A percentile compares a stretch with the other conserved stretches of the same genome.
Evolutionary conservation across 805 yeast genomes (phyloP).

Genomic region (Candida yuanshanica): DNA sequence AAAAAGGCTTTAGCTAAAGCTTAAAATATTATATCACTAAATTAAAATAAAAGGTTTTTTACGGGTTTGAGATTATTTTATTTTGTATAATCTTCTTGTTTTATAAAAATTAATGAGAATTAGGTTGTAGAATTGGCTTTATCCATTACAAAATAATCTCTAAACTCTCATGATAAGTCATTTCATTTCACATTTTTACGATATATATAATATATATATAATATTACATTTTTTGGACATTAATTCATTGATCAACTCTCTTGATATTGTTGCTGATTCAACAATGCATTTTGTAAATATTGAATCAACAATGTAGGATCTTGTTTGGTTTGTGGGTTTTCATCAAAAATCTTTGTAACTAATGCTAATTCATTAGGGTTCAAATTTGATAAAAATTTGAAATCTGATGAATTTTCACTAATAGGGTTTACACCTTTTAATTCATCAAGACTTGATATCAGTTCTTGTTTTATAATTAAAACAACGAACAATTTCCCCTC

Average conservation of each 20-base stretch:
- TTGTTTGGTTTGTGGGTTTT: slow-evolving; percentile 15
- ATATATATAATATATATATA: no score
- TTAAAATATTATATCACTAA: slow-evolving; percentile 38
- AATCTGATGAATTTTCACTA: slow-evolving; percentile 8
- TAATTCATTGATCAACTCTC: neutral
- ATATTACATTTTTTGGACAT: no score
- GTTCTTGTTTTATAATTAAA: slow-evolving; percentile 20
- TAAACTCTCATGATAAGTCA: no score
- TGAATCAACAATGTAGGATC: slow-evolving; percentile 18
- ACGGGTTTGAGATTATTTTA: slow-evolving; percentile 2
- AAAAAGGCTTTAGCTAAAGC: slow-evolving; percentile 97
- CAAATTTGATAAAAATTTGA: slow-evolving; percentile 16
- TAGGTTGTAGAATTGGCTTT: no score
- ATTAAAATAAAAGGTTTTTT: neutral
- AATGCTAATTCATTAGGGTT: slow-evolving; percentile 14
- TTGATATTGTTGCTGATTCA: neutral
- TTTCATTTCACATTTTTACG: no score
- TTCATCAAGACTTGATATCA: slow-evolving; percentile 4
- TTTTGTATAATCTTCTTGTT: slow-evolving; percentile 14
- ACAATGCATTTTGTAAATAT: slow-evolving; percentile 13
- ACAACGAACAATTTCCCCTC: slow-evolving; percentile 14
- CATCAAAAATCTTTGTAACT: slow-evolving; percentile 19
- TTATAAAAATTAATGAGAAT: slow-evolving; percentile 6
- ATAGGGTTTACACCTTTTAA: no score
- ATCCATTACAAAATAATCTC: no score